Evolutionary conservation across 129 eudicot genomes (phyloP), one percentile per base, ranked within the genome.

Genomic region (Escallonia herrerae): DNA sequence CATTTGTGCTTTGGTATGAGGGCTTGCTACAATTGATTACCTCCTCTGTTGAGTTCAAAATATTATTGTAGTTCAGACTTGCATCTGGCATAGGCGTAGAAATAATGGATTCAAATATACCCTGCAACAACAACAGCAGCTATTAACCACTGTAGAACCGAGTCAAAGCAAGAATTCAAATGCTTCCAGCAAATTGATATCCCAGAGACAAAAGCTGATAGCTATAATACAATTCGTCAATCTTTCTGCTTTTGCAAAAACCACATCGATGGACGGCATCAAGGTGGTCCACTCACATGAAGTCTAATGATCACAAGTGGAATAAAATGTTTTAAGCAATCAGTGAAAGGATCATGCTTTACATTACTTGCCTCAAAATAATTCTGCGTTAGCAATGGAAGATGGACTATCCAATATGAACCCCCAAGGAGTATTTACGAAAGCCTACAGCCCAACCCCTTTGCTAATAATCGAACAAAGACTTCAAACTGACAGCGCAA

Each of bases 31-130:
- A 22, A 22, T 22, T 22, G 33, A 0, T 8, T 77, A 89, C 99
- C 99, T 83, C 80, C 68, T 55, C 65, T 45, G 90, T 82, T 67
- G 71, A 78, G 48, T 70, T 72, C 37, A 93, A 44, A 72, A 89
- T 79, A 72, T 74, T 64, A 51, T 78, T 73, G 74, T 88, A 86
- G 72, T 79, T 84, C 63, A 93, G 73, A 72, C 78, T 79, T 66
- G 80, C 91, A 62, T 93, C 99, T 43, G 99, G 96, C 59, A 86
- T 79, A 39, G 89, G 81, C 14, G 81, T 76, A 57, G 66, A 83
- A 67, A 72, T 57, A 64, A 86, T 71, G 40, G 83, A 73, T 62
- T 83, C 87, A 71, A 45, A 69, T 5, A 80, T 64, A 64, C 80
- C 91, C 91, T 93, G 68, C 38, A 71, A 56, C 37, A 72, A 64